phyloP scores from a whole-genome alignment of 768 basidiomycete species.

The Amanita pallidorosea region DNA sequence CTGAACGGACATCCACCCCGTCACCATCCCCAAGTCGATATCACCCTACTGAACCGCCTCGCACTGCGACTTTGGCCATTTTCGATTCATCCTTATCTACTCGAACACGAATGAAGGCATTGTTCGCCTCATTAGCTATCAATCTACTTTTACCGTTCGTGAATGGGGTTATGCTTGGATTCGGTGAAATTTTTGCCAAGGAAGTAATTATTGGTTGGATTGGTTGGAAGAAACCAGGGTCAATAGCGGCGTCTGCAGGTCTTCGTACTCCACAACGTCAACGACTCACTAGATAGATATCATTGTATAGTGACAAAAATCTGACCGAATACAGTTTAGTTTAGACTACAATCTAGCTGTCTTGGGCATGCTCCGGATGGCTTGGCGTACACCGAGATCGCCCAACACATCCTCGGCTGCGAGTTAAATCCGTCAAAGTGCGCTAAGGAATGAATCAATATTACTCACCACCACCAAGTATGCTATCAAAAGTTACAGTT shows the following conservation, averaged over 20 bases:
- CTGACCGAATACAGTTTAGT: neutral
- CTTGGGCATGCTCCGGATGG: slow-evolving; percentile 66
- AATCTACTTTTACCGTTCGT: slow-evolving; percentile 83
- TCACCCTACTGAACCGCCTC: slow-evolving; percentile 17
- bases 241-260: slow-evolving; percentile 27
- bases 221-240: slow-evolving; percentile 34
- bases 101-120: slow-evolving; percentile 56
- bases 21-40: slow-evolving; percentile 17
- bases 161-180: slow-evolving; percentile 94
- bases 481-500: slow-evolving; percentile 51
- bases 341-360: slow-evolving; percentile 44
- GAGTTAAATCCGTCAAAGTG: slow-evolving; percentile 3
- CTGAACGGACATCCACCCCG: slow-evolving; percentile 49
- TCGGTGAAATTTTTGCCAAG: slow-evolving; percentile 88
- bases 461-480: slow-evolving; percentile 55
- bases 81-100: slow-evolving; percentile 59
- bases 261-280: slow-evolving; percentile 12
- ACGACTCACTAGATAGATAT: neutral
- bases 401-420: slow-evolving; percentile 69
- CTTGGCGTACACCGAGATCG: slow-evolving; percentile 77
- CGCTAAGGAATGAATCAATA: neutral
- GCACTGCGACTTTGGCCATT: slow-evolving; percentile 54
- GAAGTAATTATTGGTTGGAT: slow-evolving; percentile 52
- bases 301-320: neutral
- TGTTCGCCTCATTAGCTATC: slow-evolving; percentile 68